phyloP scores from a whole-genome alignment of 768 basidiomycete species.

The Hygrocybe coccinea region DNA sequence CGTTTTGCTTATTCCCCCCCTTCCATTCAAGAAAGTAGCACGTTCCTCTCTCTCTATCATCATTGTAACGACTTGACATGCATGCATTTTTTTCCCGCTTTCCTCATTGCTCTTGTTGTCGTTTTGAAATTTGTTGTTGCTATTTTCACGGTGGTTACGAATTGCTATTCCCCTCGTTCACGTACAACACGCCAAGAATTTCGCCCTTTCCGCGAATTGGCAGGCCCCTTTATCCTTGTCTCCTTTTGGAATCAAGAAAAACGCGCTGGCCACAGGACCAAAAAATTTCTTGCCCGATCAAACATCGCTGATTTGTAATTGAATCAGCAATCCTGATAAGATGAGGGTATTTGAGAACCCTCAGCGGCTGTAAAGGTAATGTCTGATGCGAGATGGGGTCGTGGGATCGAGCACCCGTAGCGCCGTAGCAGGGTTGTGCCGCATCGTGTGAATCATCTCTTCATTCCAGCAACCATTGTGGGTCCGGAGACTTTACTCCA shows the following conservation, averaged over 20 bases:
- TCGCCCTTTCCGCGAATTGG: not conserved
- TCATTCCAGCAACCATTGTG: constrained; percentile 54
- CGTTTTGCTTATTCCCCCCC: constrained; percentile 3
- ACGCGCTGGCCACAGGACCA: not conserved
- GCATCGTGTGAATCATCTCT: constrained; percentile 40
- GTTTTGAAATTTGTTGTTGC: constrained; percentile 18
- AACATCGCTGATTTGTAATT: no score
- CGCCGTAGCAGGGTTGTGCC: not conserved
- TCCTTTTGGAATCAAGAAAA: not conserved
- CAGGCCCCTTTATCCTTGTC: not conserved
- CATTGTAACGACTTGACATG: constrained; percentile 75
- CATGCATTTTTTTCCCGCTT: constrained; percentile 45
- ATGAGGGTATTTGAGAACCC: no score
- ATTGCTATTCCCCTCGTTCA: constrained; percentile 20
- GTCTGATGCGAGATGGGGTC: not conserved
- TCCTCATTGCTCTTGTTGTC: constrained; percentile 12
- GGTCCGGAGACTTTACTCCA: constrained; percentile 79
- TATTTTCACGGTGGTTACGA: constrained; percentile 27
- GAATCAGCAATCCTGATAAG: no score
- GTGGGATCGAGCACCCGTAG: not conserved
- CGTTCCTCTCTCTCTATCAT: constrained; percentile 26
- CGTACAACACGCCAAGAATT: not conserved
- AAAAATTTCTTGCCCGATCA: no score
- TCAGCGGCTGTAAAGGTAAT: no score
- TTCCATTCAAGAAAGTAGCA: constrained; percentile 13